Evolutionary conservation across 371 early-diverging fungal genomes (phyloP), one percentile per base, ranked within the genome.

Genomic region (Blastocladiella emersonii): DNA sequence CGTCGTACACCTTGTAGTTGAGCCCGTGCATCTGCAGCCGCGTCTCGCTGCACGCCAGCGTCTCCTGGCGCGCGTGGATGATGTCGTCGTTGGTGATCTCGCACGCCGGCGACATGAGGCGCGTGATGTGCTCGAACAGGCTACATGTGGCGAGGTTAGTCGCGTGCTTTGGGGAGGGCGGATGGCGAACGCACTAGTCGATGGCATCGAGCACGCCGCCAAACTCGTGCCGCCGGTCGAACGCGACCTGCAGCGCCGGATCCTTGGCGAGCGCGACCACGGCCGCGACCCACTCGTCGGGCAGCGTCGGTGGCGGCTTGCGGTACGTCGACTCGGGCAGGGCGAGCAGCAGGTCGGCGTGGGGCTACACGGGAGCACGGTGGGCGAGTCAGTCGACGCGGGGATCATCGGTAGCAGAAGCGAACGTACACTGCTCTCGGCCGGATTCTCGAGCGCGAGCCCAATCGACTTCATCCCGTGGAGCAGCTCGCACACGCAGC

Each of bases 1-100:
- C 59, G 32, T 59, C 59, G 37, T 41, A 59, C 3, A 59, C 59
- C 32, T 43, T 37, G 32, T 59, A 59, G 36, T 44, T 21, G 21
- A 44, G 45, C 8, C 45, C 45, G 21, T 44, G 17, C 59, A 59
- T 59, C 4, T 27, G 10, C 32, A 59, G 37, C 25, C 21, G 35
- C 13, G 59, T 59, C 59, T 59, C 59, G 15, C 17, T 15, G 13
- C n/a, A n/a, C n/a, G n/a, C 34, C n/a, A 15, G n/a, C 15, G 59
- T 59, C 25, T 37, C 59, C 37, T 19, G 37, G 3, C 59, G 59
- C n/a, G 36, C 59, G 25, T 15, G 17, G 8, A 59, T 13, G 32
- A 59, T 36, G 37, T 59, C 59, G 12, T 59, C 41, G 21, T 59
- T 43, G 8, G 59, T 34, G 1, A 43, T 12, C 17, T 15, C 0